Evolutionary conservation across 2,329 filamentous ascomycete genomes (phyloP), one percentile per base, ranked within the genome.

Genomic region (Paecilomyces niveus): DNA sequence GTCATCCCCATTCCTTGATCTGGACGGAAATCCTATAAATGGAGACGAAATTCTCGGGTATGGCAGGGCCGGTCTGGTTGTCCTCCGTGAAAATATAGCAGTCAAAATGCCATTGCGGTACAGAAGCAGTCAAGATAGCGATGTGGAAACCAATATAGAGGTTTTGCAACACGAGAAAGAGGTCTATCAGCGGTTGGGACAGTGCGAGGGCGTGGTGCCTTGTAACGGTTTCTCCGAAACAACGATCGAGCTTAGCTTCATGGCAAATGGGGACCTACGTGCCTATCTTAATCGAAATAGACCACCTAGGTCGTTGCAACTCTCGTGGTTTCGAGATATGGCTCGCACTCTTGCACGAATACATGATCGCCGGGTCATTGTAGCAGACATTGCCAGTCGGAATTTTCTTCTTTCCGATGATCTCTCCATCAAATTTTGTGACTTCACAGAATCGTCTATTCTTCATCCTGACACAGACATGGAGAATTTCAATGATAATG

Each of bases 381-480:
- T 70, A 15, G 62, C 63, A 49, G 69, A 70, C 51, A 70, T 70
- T 26, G 61, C 66, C 10, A 65, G 54, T 55, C 64, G 63, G 10
- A 72, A 71, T 57, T 68, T 70, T 33, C 64, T 71, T 13, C 59
- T 72, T 50, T 60, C 65, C 59, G 58, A 55, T 10, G 58, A 66
- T 33, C 53, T 68, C 18, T 63, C 55, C 3, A 53, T 65, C 18
- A 65, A 63, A 49, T 56, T 68, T 35, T 61, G 65, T 53, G 62
- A 66, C 60, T 67, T 67, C 54, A 61, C 57, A 3, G 63, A 67
- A 49, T 60, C 67, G 10, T 61, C 63, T 24, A 54, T 69, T n/a
- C 57, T 72, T 21, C 58, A 63, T 6, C 56, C 65, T 11, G 62
- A 67, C 54, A 55, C 60, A 21, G 33, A 66, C 59, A 69, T 74